These are phyloP conservation scores for Clavispora santaluciae DNA, from an alignment of 805 yeast genomes.

Conservation along the genomic window DNA sequence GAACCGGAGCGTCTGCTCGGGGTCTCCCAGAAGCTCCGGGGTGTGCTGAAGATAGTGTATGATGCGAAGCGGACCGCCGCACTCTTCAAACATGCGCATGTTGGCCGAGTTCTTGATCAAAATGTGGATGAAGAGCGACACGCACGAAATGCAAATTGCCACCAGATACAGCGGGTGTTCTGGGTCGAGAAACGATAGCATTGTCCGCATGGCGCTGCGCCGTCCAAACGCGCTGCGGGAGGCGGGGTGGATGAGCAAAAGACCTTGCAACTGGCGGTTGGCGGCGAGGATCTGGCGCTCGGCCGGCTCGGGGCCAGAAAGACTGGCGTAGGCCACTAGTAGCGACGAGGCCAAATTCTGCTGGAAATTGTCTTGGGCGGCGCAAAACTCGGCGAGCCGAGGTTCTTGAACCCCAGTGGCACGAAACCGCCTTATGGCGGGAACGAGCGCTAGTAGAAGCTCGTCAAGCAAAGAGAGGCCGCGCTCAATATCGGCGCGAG, in stretches of 20 bases:
- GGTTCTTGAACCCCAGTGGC: slow-evolving; percentile 6
- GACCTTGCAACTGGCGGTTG: slow-evolving; percentile 50
- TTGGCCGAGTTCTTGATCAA: slow-evolving; percentile 54
- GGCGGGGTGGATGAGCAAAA: slow-evolving; percentile 52
- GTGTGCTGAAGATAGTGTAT: slow-evolving; percentile 33
- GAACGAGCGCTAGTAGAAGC: slow-evolving; percentile 7
- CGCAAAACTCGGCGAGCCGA: slow-evolving; percentile 26
- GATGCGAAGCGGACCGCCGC: slow-evolving; percentile 50
- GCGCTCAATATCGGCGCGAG: slow-evolving; percentile 2
- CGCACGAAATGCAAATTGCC: slow-evolving; percentile 27
- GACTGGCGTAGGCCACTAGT: slow-evolving; percentile 15
- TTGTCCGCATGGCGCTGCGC: slow-evolving; percentile 33
- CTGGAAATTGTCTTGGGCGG: slow-evolving; percentile 49
- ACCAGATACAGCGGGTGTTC: slow-evolving; percentile 7
- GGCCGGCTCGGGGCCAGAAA: background rate
- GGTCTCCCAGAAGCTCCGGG: background rate
- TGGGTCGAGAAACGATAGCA: slow-evolving; percentile 23
- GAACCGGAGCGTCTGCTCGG: slow-evolving; percentile 48
- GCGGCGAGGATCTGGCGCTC: slow-evolving; percentile 12
- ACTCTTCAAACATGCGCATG: slow-evolving; percentile 53
- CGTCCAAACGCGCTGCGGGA: slow-evolving; percentile 48
- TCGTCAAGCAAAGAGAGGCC: slow-evolving; percentile 8
- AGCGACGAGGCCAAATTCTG: slow-evolving; percentile 44
- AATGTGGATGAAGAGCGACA: slow-evolving; percentile 54
- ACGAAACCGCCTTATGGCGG: slow-evolving; percentile 9